Base-by-base conservation (phyloP, 2,329 filamentous ascomycete genomes). In the Fusarium chaquense region DNA sequence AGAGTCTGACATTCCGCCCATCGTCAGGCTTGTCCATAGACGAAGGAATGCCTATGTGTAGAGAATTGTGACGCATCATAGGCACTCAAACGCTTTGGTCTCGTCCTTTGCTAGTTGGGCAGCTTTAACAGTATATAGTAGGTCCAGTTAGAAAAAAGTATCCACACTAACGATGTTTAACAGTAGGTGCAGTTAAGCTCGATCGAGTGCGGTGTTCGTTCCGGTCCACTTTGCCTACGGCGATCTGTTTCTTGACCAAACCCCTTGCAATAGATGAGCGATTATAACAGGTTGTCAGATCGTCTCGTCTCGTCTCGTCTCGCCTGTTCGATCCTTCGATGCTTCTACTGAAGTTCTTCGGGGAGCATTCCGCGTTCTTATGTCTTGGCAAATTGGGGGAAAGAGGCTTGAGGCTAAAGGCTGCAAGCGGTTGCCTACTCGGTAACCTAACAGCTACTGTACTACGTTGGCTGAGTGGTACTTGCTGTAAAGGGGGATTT, bases 1-100 rank as follows among this genome's bases (percentile, higher is more conserved):
- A 53, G 62, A 65, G 57, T 45, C 60, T 69, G 51, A 38, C 51
- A 62, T 71, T 69, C 65, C 66, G 65, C 65, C 40, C 53, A 20
- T 40, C 53, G 20, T 41, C 33, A 26, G 40, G 40, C 16, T 43
- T 32, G 38, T 18, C 22, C 28, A 16, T n/a, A 33, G 16, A 40
- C 36, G 36, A 11, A 35, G 4, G 49, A n/a, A 15, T 20, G 20
- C 20, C 11, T 6, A 15, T 16, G 26, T 55, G 22, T n/a, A 32
- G 45, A 22, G 30, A 15, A 11, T 47, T 30, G 22, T 49, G 53
- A 59, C 43, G n/a, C 20, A 22, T 40, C 38, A 20, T 28, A 28
- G 26, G 26, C 26, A 18, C 47, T 51, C 32, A 9, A 15, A 3
- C 6, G 12, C 9, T 28, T 20, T 20, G 36, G 7, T 18, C 33